Base-by-base conservation (phyloP, 225 moss, liverwort and hornwort species). In the Asterella californica region DNA sequence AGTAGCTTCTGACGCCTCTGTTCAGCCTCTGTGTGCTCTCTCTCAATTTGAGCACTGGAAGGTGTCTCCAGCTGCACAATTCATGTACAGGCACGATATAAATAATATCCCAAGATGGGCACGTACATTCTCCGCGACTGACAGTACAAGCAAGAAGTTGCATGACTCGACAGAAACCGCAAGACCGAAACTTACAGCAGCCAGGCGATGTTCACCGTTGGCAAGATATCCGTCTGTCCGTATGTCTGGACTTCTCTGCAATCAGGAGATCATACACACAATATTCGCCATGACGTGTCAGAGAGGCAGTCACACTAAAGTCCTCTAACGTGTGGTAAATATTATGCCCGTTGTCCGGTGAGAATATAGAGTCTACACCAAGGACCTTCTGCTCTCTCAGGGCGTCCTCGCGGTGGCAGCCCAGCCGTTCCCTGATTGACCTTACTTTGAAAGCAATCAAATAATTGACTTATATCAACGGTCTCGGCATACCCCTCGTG, bases 181-280 rank as follows among this genome's bases (percentile, higher is more conserved):
- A 25, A 10, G 10, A 59, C 37, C 25, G 74, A 46, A 52, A 54
- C 90, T 91, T 94, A 99, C 94, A 82, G 91, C 82, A 45, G 82
- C 78, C 74, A 61, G 52, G 54, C 92, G 88, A 60, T 91, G 89
- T 68, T 95, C 93, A 81, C 91, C 91, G 79, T 90, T 94, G 55
- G 86, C 81, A 73, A 86, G 88, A 70, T 86, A 95, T 15, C 91
- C 93, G 84, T 99, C n/a, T n/a, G n/a, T n/a, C n/a, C n/a, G n/a
- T n/a, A n/a, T 99, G 74, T 99, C 95, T 81, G 99, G 95, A 76
- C 85, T 95, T 82, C 99, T 93, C 95, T 99, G 94, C 80, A 86
- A 70, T 59, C 30, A 57, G 22, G 32, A 46, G 22, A 55, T 30
- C 22, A 59, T 30, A 15, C 42, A 19, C 52, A 45, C 48, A 24